Percentiles rank a stretch among this genome's conserved stretches.
phyloP scores from a whole-genome alignment of 805 yeast genomes.

The Komagataella pastoris region DNA sequence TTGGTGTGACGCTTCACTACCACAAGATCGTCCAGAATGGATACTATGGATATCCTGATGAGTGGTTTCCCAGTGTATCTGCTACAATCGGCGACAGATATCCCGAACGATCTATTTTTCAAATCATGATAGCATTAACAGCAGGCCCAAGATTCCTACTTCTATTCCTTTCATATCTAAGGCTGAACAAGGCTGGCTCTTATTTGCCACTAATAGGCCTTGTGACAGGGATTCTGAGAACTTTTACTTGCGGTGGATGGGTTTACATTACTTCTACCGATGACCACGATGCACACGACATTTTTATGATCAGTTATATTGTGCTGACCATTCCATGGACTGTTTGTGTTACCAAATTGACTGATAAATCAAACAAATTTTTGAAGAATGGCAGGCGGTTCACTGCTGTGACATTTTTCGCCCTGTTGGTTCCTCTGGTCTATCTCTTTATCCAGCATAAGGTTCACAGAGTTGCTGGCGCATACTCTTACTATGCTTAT shows the following conservation, averaged over 20 bases:
- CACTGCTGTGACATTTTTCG: constrained; percentile 53
- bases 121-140: constrained; percentile 81
- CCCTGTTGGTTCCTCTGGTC: constrained; percentile 64
- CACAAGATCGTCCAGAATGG: constrained; percentile 82
- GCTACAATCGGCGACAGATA: constrained; percentile 96
- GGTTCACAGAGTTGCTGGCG: constrained; percentile 80
- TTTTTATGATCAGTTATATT: constrained; percentile 87
- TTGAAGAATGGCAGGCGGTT: constrained; percentile 36
- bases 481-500: constrained; percentile 88
- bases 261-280: constrained; percentile 94
- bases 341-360: constrained; percentile 36
- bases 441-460: constrained; percentile 90
- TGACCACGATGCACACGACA: constrained; percentile 92
- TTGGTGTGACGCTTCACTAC: constrained; percentile 72
- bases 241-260: constrained; percentile 97
- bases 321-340: constrained; percentile 91
- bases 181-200: constrained; percentile 24
- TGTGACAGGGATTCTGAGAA: constrained; percentile 69
- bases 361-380: constrained; percentile 25
- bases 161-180: constrained; percentile 36
- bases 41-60: constrained; percentile 85
- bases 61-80: constrained; percentile 97
- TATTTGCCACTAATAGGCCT: constrained; percentile 27
- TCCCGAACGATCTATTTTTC: constrained; percentile 91
- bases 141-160: constrained; percentile 83